phyloP scores from a whole-genome alignment of 805 yeast genomes.

The Saturnispora bothae region DNA sequence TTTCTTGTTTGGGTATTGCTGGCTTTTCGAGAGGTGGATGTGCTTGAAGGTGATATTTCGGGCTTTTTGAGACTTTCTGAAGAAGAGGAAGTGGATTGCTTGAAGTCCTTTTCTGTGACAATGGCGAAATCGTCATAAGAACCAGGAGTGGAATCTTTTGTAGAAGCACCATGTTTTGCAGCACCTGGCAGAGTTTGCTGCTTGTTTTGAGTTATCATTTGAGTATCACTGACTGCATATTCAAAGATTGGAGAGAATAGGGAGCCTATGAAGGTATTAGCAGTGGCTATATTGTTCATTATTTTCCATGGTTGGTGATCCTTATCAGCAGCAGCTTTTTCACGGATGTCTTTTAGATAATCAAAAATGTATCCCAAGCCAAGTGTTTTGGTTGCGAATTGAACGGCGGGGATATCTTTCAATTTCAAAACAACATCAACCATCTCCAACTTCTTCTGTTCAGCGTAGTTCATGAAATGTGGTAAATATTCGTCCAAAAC shows the following conservation, averaged over 20 bases:
- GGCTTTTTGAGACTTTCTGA: not conserved
- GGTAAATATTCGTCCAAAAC: conserved; percentile 6
- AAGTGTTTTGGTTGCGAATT: not conserved
- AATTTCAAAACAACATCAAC: not conserved
- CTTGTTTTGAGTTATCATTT: too few relatives aligned
- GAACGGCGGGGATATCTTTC: not conserved
- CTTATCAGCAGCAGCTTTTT: not conserved
- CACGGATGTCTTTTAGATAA: not conserved
- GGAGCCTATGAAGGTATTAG: too few relatives aligned
- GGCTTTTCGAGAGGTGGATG: not conserved
- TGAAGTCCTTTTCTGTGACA: conserved; percentile 28
- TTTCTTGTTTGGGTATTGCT: not conserved
- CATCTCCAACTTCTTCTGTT: not conserved
- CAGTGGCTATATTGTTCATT: too few relatives aligned
- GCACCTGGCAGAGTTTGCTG: too few relatives aligned
- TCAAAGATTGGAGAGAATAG: too few relatives aligned
- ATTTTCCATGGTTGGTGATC: too few relatives aligned
- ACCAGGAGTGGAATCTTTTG: too few relatives aligned
- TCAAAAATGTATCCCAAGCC: conserved; percentile 1
- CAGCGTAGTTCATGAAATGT: not conserved
- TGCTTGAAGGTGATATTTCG: not conserved
- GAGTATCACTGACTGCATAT: too few relatives aligned
- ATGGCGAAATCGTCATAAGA: conserved; percentile 34
- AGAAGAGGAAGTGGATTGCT: conserved; percentile 1
- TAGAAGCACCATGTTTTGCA: too few relatives aligned